Percentiles rank a stretch among this genome's conserved stretches.
Conservation (phyloP, 73 alveolate species). For the Tetrahymena elliotti region DNA sequence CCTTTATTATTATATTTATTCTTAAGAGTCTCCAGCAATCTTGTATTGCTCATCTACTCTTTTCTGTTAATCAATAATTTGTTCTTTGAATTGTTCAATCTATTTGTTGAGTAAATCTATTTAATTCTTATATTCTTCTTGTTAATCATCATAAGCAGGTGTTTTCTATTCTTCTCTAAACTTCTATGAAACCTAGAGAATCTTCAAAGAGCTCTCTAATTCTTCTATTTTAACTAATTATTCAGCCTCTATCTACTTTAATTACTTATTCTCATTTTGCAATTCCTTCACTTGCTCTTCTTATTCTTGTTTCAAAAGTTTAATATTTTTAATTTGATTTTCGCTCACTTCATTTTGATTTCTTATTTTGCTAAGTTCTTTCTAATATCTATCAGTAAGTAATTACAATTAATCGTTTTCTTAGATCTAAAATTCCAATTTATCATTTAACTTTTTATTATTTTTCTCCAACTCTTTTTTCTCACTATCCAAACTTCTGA, state of each 20-base stretch:
- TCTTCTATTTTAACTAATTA: not conserved
- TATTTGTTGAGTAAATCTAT: too few relatives aligned
- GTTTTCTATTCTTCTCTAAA: not conserved
- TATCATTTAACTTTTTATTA: not conserved
- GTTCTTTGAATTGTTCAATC: too few relatives aligned
- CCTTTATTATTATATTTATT: not conserved
- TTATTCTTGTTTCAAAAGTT: not conserved
- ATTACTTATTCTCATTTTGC: not conserved
- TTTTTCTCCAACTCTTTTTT: not conserved
- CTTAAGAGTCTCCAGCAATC: not conserved
- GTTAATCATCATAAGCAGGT: not conserved
- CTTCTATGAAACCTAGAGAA: not conserved
- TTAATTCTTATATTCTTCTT: not conserved
- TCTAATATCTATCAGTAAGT: not conserved
- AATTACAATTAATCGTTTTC: not conserved
- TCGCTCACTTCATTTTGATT: not conserved
- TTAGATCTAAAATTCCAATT: not conserved
- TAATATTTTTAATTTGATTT: not conserved
- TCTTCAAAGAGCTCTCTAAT: not conserved
- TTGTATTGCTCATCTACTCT: not conserved
- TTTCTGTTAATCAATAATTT: not conserved
- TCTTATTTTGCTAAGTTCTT: not conserved
- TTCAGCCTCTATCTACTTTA: not conserved
- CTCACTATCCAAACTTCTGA: not conserved
- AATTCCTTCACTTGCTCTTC: not conserved